Evolutionary conservation across 495 filamentous ascomycete genomes (phyloP), one percentile per base, ranked within the genome.

Genomic region (Platismatia glauca): DNA sequence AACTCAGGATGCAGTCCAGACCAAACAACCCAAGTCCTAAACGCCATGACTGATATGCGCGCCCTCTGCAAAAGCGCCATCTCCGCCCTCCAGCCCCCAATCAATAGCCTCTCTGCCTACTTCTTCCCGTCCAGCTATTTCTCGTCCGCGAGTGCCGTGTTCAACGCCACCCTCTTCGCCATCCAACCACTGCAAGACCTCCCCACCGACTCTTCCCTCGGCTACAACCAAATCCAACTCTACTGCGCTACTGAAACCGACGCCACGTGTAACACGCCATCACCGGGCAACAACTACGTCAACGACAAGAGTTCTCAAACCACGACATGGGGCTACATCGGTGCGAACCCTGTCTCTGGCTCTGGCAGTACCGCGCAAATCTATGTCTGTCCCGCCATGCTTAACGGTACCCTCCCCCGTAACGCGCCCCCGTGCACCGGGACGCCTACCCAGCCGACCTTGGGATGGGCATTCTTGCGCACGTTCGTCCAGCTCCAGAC

Each of bases 101-200:
- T 18, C 38, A 33, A 39, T 18, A 59, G 27, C 22, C 58, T 41
- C 34, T 35, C 58, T 18, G 29, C 58, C 29, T 48, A 59, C 39
- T 59, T 59, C 58, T 59, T 59, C 43, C 18, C 38, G 4, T 4
- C 35, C 39, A 5, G 12, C 39, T 31, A 24, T 31, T 35, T 41
- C 38, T 48, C 37, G 11, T 18, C 50, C 62, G 24, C 66, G 33
- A 66, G 65, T 48, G 34, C 59, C 59, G 24, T 68, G 44, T 31
- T 62, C 65, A 44, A 50, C 24, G n/a, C 60, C 59, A n/a, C 53
- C 41, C n/a, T 62, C 57, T 15, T n/a, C 29, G n/a, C 8, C 4
- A 29, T 39, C 13, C 39, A 31, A 33, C 37, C 37, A 1, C 43
- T 59, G 9, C 11, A 29, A 29, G 12, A 27, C 27, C 48, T 52